A percentile compares a stretch with the other conserved stretches of the same genome.
phyloP scores from a whole-genome alignment of 225 moss, liverwort and hornwort species.

The Rhytidiadelphus loreus region DNA sequence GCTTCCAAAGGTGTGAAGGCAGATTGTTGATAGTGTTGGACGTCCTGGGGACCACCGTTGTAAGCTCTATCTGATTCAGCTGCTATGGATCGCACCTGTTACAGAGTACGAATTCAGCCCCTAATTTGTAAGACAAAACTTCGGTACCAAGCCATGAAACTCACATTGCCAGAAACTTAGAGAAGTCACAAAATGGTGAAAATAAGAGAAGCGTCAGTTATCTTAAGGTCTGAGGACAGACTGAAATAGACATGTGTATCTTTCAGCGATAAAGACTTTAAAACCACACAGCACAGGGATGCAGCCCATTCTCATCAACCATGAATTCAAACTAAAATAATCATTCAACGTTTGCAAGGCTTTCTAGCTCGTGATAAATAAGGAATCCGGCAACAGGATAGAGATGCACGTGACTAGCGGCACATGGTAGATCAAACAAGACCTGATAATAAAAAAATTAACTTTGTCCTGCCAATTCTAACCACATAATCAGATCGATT shows the following conservation, averaged over 20 bases:
- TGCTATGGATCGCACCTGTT: slow-evolving; percentile 87
- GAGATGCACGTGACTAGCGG: neutral
- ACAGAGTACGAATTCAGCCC: neutral
- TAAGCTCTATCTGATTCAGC: slow-evolving; percentile 98
- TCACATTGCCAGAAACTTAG: neutral
- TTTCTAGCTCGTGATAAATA: neutral
- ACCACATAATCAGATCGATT: neutral
- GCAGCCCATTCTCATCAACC: neutral
- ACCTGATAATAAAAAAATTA: neutral
- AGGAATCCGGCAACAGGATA: neutral
- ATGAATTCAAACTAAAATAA: neutral
- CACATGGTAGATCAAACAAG: neutral
- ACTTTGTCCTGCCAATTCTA: neutral
- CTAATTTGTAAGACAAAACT: neutral
- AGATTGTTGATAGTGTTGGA: slow-evolving; percentile 78
- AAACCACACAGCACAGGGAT: neutral
- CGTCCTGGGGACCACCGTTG: slow-evolving; percentile 87
- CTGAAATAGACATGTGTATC: neutral
- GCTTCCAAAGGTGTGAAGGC: slow-evolving; percentile 75
- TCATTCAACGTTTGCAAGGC: neutral
- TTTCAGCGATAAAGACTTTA: neutral
- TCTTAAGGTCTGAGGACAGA: neutral
- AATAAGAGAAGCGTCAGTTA: neutral
- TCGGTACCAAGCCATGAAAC: neutral
- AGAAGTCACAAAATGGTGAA: neutral